Evolutionary conservation across 495 filamentous ascomycete species (phyloP).

Genomic region (Saxophila tyrrhenica): DNA sequence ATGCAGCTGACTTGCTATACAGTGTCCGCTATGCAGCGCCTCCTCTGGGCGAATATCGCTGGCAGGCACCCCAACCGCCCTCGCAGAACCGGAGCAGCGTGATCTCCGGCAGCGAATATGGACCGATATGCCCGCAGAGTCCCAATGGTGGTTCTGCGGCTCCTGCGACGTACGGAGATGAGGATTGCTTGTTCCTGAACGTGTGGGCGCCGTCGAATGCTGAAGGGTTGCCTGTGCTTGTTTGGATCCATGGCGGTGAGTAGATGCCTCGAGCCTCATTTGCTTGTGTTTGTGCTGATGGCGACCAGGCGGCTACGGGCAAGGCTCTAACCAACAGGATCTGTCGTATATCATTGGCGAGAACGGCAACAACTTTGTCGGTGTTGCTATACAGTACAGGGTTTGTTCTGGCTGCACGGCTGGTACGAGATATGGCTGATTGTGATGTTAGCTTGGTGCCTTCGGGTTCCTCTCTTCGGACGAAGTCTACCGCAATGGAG

Average conservation of each 20-base stretch:
- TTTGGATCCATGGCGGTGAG: conserved; percentile 14
- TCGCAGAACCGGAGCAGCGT: conserved; percentile 9
- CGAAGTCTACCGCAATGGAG: conserved; percentile 39
- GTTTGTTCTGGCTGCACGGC: conserved; percentile 11
- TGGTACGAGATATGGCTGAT: too few species aligned
- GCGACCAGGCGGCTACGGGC: conserved; percentile 23
- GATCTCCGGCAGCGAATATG: conserved; percentile 12
- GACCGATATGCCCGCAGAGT: conserved; percentile 16
- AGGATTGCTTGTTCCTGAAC: conserved; percentile 26
- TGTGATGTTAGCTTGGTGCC: conserved; percentile 32
- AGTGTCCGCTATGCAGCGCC: conserved; percentile 17
- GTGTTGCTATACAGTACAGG: conserved; percentile 27
- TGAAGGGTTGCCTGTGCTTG: conserved; percentile 18
- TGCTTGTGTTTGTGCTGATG: not conserved
- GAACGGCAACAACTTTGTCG: conserved; percentile 25
- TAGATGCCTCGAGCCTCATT: not conserved
- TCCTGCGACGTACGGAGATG: conserved; percentile 10
- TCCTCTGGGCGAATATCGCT: conserved; percentile 17
- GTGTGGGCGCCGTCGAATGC: conserved; percentile 1
- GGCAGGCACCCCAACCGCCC: conserved; percentile 24
- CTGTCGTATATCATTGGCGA: conserved; percentile 20
- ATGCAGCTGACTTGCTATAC: not conserved
- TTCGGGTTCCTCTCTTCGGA: conserved; percentile 48
- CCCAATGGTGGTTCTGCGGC: not conserved
- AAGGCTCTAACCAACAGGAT: conserved; percentile 20